phyloP scores from a whole-genome alignment of 495 filamentous ascomycete genomes.

The Elasticomyces elasticus region DNA sequence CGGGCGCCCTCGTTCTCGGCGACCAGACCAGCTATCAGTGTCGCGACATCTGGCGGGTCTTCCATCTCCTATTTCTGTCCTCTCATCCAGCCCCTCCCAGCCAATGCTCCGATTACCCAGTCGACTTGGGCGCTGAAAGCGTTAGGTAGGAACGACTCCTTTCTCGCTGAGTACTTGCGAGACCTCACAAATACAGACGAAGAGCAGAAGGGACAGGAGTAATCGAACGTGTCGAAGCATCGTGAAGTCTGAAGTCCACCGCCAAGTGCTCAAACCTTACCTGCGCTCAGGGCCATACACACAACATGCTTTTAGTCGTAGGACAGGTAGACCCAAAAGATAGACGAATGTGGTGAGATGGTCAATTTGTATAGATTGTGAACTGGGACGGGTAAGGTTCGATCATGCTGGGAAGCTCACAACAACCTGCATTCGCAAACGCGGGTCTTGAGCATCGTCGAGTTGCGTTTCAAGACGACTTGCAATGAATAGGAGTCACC shows the following conservation, averaged over 20 bases:
- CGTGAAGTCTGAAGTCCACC: neutral
- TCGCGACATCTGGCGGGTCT: slow-evolving; percentile 40
- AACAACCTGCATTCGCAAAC: too few species aligned
- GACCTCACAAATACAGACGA: slow-evolving; percentile 10
- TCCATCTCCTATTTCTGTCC: slow-evolving; percentile 5
- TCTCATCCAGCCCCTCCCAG: neutral
- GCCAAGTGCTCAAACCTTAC: neutral
- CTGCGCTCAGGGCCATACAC: neutral
- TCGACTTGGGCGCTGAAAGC: neutral
- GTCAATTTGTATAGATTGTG: too few species aligned
- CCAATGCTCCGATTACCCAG: neutral
- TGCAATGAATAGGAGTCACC: too few species aligned
- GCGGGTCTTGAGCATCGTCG: too few species aligned
- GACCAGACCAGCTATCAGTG: slow-evolving; percentile 58
- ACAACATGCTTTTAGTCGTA: neutral
- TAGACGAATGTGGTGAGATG: too few species aligned
- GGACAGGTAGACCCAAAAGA: neutral
- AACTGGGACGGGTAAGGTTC: too few species aligned
- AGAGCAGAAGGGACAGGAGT: slow-evolving; percentile 7
- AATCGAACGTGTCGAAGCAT: slow-evolving; percentile 8
- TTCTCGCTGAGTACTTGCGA: slow-evolving; percentile 13
- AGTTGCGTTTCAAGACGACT: too few species aligned
- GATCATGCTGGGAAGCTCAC: too few species aligned
- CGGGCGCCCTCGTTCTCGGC: slow-evolving; percentile 82
- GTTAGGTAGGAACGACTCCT: neutral